phyloP scores from a whole-genome alignment of 2,329 filamentous ascomycete species.

The Aspergillus quadricinctus region DNA sequence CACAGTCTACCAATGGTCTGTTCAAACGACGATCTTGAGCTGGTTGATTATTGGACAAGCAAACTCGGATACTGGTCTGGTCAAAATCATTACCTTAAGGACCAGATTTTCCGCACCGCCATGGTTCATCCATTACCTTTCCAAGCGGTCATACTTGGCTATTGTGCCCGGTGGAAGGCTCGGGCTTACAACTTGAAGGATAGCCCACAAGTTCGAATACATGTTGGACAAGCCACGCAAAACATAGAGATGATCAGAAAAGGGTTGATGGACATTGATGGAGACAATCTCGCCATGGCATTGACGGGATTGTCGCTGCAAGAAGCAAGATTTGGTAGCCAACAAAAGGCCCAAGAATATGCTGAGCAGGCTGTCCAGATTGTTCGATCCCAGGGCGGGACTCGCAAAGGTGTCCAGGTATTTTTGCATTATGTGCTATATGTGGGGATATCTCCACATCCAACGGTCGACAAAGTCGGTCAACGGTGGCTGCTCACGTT shows the following conservation, averaged over 20 bases:
- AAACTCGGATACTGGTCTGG: constrained; percentile 41
- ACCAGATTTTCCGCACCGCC: constrained; percentile 31
- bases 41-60: constrained; percentile 34
- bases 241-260: constrained; percentile 25
- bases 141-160: constrained; percentile 33
- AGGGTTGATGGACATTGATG: constrained; percentile 17
- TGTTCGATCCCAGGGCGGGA: constrained; percentile 25
- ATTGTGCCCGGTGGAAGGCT: constrained; percentile 35
- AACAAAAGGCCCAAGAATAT: constrained; percentile 22
- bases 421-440: constrained; percentile 35
- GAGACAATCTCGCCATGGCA: constrained; percentile 30
- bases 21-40: constrained; percentile 25
- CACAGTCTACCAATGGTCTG: constrained; percentile 24
- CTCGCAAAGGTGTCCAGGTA: constrained; percentile 20
- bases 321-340: constrained; percentile 36
- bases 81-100: constrained; percentile 35
- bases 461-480: constrained; percentile 13
- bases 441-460: constrained; percentile 22
- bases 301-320: constrained; percentile 34
- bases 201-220: constrained; percentile 23
- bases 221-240: constrained; percentile 23
- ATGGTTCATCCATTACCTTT: constrained; percentile 34
- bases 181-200: constrained; percentile 21
- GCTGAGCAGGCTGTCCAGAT: constrained; percentile 30
- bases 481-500: constrained; percentile 31